Evolutionary conservation across 116 monocot genomes (phyloP).

Genomic region (Posidonia oceanica): DNA sequence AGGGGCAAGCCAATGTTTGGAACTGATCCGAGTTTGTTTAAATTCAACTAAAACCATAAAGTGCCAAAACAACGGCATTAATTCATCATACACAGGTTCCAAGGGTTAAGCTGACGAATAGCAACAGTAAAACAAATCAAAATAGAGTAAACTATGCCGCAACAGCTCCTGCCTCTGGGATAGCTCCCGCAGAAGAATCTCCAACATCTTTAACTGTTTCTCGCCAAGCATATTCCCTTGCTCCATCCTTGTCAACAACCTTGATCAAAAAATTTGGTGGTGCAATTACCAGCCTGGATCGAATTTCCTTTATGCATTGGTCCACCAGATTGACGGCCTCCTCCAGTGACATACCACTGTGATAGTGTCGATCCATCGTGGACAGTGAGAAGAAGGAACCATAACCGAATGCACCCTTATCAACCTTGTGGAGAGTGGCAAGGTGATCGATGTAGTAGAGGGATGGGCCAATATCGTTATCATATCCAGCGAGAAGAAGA

Average conservation of each 20-base stretch:
- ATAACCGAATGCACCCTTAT: conserved; percentile 66
- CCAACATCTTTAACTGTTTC: conserved; percentile 27
- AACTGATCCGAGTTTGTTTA: neutral
- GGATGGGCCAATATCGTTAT: conserved; percentile 51
- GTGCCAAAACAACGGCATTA: neutral
- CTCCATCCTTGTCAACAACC: conserved; percentile 63
- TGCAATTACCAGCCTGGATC: conserved; percentile 47
- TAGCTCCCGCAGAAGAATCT: neutral
- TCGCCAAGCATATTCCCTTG: conserved; percentile 58
- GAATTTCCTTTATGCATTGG: conserved; percentile 51
- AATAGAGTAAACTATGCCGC: neutral
- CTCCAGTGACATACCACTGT: conserved; percentile 41
- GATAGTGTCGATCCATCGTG: conserved; percentile 52
- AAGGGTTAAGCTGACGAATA: neutral
- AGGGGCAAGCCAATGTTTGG: neutral
- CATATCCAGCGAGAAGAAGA: conserved; percentile 52
- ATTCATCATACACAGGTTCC: conserved; percentile 6
- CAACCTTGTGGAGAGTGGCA: conserved; percentile 59
- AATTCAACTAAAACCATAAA: neutral
- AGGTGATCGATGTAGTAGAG: conserved; percentile 67
- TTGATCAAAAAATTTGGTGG: conserved; percentile 66
- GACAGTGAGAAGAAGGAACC: conserved; percentile 47
- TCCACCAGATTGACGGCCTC: conserved; percentile 51
- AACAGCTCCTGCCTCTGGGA: conserved; percentile 4
- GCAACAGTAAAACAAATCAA: neutral